Evolutionary conservation across 179 eudicot species (phyloP).

Genomic region (Silene vulgaris): DNA sequence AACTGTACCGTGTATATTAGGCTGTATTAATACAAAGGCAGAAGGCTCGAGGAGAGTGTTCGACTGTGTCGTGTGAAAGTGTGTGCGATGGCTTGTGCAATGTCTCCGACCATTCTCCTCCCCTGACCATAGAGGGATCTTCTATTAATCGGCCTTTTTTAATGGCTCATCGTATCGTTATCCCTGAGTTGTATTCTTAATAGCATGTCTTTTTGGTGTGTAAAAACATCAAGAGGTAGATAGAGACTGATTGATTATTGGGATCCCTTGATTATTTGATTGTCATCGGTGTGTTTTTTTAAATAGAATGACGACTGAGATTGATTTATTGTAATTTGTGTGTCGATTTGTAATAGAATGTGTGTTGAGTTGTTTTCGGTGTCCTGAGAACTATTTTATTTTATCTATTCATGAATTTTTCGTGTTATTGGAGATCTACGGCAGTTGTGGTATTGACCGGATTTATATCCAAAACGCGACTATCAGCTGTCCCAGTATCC

Average conservation of each 20-base stretch:
- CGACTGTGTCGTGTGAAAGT: slow-evolving; percentile 19
- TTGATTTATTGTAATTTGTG: slow-evolving; percentile 25
- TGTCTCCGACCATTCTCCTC: background rate
- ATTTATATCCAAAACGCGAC: too few species aligned
- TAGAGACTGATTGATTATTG: slow-evolving; percentile 25
- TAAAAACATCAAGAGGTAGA: slow-evolving; percentile 10
- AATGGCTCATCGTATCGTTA: slow-evolving; percentile 17
- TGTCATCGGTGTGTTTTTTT: background rate
- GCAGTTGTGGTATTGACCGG: too few species aligned
- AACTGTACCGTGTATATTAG: slow-evolving; percentile 28
- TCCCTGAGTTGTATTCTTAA: slow-evolving; percentile 24
- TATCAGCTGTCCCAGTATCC: too few species aligned
- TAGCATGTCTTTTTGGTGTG: background rate
- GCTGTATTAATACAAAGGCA: slow-evolving; percentile 23
- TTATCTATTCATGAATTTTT: background rate
- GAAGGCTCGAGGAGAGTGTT: slow-evolving; percentile 21
- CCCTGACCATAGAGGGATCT: slow-evolving; percentile 24
- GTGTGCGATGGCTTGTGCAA: slow-evolving; percentile 6
- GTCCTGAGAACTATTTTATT: background rate
- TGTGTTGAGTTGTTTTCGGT: background rate
- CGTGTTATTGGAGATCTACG: background rate
- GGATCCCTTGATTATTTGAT: slow-evolving; percentile 25
- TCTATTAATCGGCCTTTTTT: slow-evolving; percentile 19
- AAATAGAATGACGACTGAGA: background rate
- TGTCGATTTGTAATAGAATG: slow-evolving; percentile 15